Evolutionary conservation across 805 yeast species (phyloP).

Genomic region (Priceomyces fermenticarens): DNA sequence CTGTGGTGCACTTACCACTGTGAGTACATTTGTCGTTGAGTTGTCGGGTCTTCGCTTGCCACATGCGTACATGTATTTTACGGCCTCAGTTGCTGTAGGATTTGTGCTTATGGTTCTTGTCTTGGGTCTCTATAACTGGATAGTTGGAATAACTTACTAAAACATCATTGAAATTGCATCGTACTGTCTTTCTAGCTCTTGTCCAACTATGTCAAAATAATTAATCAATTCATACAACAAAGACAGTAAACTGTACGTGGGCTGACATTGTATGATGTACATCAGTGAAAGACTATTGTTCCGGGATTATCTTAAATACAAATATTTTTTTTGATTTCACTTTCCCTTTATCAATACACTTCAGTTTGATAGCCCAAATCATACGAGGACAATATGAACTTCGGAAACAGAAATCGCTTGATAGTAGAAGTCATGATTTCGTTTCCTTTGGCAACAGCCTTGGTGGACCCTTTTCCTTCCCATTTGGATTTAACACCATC

Average conservation of each 20-base stretch:
- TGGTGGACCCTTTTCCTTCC: conserved; percentile 20
- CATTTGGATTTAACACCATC: conserved; percentile 20
- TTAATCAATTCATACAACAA: no score
- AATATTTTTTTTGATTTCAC: no score
- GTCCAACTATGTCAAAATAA: no score
- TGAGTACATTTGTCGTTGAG: conserved; percentile 77
- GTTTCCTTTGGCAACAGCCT: conserved; percentile 19
- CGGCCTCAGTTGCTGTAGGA: conserved; percentile 42
- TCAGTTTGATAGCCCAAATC: no score
- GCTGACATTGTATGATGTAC: no score
- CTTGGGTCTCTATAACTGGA: conserved; percentile 74
- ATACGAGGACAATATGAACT: not conserved
- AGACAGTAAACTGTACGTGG: no score
- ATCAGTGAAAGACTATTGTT: no score
- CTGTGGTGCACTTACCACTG: conserved; percentile 70
- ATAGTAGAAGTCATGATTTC: conserved; percentile 17
- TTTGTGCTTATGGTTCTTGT: conserved; percentile 54
- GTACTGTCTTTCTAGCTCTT: no score
- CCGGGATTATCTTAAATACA: no score
- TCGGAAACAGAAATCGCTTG: no score
- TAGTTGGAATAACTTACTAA: conserved; percentile 37
- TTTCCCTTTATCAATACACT: no score
- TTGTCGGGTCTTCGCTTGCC: conserved; percentile 32
- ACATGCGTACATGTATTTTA: conserved; percentile 50
- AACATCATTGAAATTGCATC: not conserved